Evolutionary conservation across 2,329 filamentous ascomycete genomes (phyloP).

Genomic region (Penicillium hesseltinei): DNA sequence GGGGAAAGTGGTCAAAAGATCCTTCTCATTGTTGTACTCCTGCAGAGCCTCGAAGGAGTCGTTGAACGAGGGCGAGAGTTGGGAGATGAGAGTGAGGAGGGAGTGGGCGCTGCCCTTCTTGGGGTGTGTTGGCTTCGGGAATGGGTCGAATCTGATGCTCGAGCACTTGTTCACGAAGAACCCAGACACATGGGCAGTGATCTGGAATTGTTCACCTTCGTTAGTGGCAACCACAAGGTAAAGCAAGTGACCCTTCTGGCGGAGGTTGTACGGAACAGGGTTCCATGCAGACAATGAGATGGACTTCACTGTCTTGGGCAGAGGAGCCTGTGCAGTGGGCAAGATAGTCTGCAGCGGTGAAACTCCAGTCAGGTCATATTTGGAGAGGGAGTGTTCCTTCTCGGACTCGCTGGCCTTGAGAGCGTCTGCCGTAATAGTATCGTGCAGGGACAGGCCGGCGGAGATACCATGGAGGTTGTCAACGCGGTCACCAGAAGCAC

Average conservation of each 20-base stretch:
- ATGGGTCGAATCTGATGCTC: slow-evolving; percentile 91
- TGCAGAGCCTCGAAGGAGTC: slow-evolving; percentile 74
- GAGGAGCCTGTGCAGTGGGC: slow-evolving; percentile 62
- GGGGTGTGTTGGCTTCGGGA: slow-evolving; percentile 67
- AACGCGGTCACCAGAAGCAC: slow-evolving; percentile 82
- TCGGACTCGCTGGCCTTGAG: slow-evolving; percentile 41
- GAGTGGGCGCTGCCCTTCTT: slow-evolving; percentile 83
- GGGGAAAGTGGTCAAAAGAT: slow-evolving; percentile 89
- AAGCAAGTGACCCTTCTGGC: slow-evolving; percentile 86
- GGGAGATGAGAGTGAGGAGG: slow-evolving; percentile 72
- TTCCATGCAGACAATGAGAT: slow-evolving; percentile 93
- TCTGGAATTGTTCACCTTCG: slow-evolving; percentile 90
- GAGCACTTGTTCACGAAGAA: slow-evolving; percentile 98
- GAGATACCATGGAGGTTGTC: slow-evolving; percentile 83
- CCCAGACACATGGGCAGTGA: slow-evolving; percentile 88
- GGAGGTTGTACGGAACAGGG: slow-evolving; percentile 85
- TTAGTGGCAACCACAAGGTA: slow-evolving; percentile 88
- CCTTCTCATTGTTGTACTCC: slow-evolving; percentile 78
- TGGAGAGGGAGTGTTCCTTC: slow-evolving; percentile 58
- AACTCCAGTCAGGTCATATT: slow-evolving; percentile 73
- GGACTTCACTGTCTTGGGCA: slow-evolving; percentile 87
- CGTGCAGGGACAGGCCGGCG: slow-evolving; percentile 82
- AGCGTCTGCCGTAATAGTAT: slow-evolving; percentile 61
- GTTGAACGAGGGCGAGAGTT: slow-evolving; percentile 80
- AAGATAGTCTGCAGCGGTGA: slow-evolving; percentile 70